A percentile compares a stretch with the other conserved stretches of the same genome.
These are phyloP conservation scores for Lablab purpureus DNA, from an alignment of 306 rosid genomes.

Conservation along the genomic window DNA sequence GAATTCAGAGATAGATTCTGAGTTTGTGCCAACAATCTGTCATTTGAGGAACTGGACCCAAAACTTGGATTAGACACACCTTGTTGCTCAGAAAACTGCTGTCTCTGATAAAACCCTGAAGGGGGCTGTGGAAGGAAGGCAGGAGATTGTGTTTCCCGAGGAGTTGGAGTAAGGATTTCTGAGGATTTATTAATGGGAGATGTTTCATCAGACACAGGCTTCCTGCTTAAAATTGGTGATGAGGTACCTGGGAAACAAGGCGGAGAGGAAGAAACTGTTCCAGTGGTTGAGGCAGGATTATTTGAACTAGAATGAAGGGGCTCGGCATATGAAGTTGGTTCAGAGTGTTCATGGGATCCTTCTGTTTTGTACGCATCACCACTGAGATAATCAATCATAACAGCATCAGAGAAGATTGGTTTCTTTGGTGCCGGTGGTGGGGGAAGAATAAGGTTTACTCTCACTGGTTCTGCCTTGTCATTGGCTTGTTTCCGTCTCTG, in stretches of 20 bases:
- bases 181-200: conserved; percentile 59
- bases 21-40: conserved; percentile 74
- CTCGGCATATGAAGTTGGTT: conserved; percentile 50
- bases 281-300: conserved; percentile 45
- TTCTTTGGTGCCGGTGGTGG: conserved; percentile 83
- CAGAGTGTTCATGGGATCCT: conserved; percentile 51
- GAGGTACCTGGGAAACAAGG: conserved; percentile 51
- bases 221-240: conserved; percentile 50
- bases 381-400: conserved; percentile 84
- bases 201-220: conserved; percentile 73
- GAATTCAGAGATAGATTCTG: conserved; percentile 75
- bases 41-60: conserved; percentile 67
- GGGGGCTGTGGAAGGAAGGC: conserved; percentile 77
- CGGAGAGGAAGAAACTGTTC: conserved; percentile 53
- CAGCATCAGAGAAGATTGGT: conserved; percentile 65
- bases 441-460: conserved; percentile 65
- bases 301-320: conserved; percentile 54
- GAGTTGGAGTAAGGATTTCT: conserved; percentile 69
- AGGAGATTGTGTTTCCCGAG: conserved; percentile 66
- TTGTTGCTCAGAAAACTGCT: conserved; percentile 73
- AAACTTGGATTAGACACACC: conserved; percentile 52
- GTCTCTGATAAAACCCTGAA: conserved; percentile 72
- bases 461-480: conserved; percentile 55
- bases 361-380: conserved; percentile 82
- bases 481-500: conserved; percentile 63